phyloP scores from a whole-genome alignment of 192 early-diverging fungal species.

The Haplosporangium gracile region DNA sequence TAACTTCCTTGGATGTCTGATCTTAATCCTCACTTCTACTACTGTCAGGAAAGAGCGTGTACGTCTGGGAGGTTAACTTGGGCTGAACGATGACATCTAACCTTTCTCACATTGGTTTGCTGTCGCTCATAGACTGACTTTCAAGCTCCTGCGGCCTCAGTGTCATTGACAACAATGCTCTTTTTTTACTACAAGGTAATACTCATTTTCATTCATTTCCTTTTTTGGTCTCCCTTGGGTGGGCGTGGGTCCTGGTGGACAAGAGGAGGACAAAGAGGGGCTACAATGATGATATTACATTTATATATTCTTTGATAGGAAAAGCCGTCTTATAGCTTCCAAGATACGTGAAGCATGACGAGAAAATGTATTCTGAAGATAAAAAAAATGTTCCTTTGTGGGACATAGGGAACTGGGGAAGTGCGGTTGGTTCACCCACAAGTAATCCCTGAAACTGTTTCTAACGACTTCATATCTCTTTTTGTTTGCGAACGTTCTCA shows the following conservation, averaged over 20 bases:
- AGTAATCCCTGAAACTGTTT: not conserved
- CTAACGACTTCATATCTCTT: not conserved
- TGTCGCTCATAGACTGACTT: not conserved
- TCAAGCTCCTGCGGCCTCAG: not conserved
- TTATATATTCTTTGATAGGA: slow-evolving; percentile 55
- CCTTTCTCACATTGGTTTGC: not conserved
- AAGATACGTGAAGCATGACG: slow-evolving; percentile 57
- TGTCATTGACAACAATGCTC: not conserved
- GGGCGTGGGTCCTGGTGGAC: not conserved
- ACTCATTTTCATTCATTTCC: not conserved
- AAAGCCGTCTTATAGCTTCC: slow-evolving; percentile 58
- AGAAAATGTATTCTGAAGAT: slow-evolving; percentile 48
- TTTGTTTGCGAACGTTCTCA: not conserved
- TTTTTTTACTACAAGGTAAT: not conserved
- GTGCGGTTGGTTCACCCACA: not conserved
- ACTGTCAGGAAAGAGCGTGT: not conserved
- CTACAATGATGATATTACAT: slow-evolving; percentile 56
- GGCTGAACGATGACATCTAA: not conserved
- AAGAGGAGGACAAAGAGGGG: not conserved
- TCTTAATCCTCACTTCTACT: slow-evolving; percentile 2
- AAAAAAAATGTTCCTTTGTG: not conserved
- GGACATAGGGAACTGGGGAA: not conserved
- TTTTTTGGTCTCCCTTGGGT: not conserved
- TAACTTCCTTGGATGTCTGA: slow-evolving; percentile 62
- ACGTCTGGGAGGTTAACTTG: not conserved